Evolutionary conservation across 1,284 basidiomycete species (phyloP), one percentile per base, ranked within the genome.

Genomic region (Jaminaea rosea): DNA sequence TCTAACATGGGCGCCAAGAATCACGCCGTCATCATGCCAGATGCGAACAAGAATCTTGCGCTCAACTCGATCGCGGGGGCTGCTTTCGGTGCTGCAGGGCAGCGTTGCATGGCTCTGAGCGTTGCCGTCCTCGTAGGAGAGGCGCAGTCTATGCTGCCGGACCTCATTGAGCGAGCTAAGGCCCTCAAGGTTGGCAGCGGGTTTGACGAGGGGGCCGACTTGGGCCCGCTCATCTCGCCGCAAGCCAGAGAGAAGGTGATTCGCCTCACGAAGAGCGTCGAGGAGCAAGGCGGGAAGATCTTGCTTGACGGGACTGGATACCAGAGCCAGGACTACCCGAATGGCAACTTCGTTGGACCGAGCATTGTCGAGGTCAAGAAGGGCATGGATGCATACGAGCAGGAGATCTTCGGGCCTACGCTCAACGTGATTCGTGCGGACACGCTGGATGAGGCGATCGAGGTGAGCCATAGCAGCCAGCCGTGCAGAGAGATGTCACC

Each of bases 81-180:
- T 34, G 92, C 92, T 1, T 97, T 97, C 67, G 93, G 93, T 55
- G 93, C 93, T 60, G 93, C 93, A 32, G 93, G 93, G 21, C 93
- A 98, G 75, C 82, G 93, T 50, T 97, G 92, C 78, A 74, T 67
- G 73, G 74, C 72, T 19, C 62, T 64, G 4, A 62, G 57, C 51
- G 47, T 62, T 81, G 85, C 82, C 19, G 79, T 97, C 32, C 81
- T 93, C 49, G 88, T 98, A 39, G 93, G 92, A 26, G 80, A 84
- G 52, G 80, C 88, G 1, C 82, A 85, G 59, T 77, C 81, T 8
- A 94, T 88, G 88, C 77, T 97, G 9, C 84, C 87, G 1, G 90
- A 91, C 58, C 79, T 97, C 27, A 79, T 92, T 37, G 85, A 92
- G 69, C 82, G 88, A 4, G 87, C 90, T 2, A 80, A 83, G 74